Percentiles rank a stretch among this genome's conserved stretches.
These are phyloP conservation scores for Teunomyces funiuensis DNA, from an alignment of 805 yeast species.

Conservation along the genomic window DNA sequence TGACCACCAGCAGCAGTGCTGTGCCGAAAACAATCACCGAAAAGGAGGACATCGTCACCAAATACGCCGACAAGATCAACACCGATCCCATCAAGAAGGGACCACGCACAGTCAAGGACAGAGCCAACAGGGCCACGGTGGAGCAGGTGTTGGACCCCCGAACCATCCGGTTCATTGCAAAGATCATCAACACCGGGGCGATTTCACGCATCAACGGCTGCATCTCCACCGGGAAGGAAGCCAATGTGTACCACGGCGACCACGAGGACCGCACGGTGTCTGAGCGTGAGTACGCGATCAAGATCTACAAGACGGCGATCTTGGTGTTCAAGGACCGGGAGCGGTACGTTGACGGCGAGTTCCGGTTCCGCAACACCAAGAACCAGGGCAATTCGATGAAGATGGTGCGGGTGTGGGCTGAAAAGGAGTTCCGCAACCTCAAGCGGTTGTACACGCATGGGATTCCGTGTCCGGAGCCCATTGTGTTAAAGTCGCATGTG, in stretches of 20 bases:
- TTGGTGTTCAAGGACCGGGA: constrained; percentile 96
- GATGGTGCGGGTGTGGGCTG: constrained; percentile 98
- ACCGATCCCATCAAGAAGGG: constrained; percentile 59
- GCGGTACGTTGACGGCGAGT: constrained; percentile 94
- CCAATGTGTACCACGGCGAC: constrained; percentile 79
- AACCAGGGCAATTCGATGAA: constrained; percentile 90
- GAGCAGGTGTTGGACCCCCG: constrained; percentile 96
- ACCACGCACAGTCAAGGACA: constrained; percentile 68
- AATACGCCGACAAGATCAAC: constrained; percentile 63
- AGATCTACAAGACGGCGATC: constrained; percentile 94
- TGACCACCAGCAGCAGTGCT: background rate
- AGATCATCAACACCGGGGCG: constrained; percentile 79
- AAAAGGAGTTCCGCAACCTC: constrained; percentile 91
- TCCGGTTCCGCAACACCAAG: constrained; percentile 82
- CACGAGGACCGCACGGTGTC: constrained; percentile 53
- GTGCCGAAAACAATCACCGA: constrained; percentile 31
- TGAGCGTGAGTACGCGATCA: constrained; percentile 69
- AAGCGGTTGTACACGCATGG: constrained; percentile 77
- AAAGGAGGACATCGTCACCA: constrained; percentile 52
- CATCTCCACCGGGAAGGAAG: constrained; percentile 95
- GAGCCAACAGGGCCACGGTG: constrained; percentile 93
- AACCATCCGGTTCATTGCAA: constrained; percentile 78
- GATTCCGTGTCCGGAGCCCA: constrained; percentile 91
- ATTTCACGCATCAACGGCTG: constrained; percentile 90
- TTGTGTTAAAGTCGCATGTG: constrained; percentile 85